A percentile compares a stretch with the other conserved stretches of the same genome.
phyloP scores from a whole-genome alignment of 441 rosid genomes.

The Geranium incanum region DNA sequence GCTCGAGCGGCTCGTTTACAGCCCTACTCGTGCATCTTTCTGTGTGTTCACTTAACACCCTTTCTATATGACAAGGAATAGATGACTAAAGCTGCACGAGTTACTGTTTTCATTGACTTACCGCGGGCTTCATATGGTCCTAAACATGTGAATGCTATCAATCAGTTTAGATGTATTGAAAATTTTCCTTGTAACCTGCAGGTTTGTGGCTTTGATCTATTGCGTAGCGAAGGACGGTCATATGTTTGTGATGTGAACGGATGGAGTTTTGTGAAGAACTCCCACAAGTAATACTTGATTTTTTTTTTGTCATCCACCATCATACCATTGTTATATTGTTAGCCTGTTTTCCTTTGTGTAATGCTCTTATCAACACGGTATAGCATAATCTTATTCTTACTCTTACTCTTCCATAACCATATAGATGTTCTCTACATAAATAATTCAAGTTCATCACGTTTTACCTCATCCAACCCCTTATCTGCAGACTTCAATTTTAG shows the following conservation, averaged over 20 bases:
- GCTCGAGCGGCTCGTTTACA: too few species aligned
- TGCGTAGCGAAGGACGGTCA: conserved; percentile 93
- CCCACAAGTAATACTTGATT: conserved; percentile 63
- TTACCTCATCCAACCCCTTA: neutral
- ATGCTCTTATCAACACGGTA: neutral
- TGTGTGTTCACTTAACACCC: neutral
- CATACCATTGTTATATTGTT: neutral
- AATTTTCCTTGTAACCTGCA: conserved; percentile 26
- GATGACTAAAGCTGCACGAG: neutral
- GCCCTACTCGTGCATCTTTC: neutral
- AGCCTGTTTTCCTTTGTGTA: neutral
- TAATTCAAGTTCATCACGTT: neutral
- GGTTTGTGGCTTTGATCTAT: conserved; percentile 99
- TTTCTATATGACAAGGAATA: neutral
- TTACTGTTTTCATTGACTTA: neutral
- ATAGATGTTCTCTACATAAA: neutral
- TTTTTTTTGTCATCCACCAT: neutral
- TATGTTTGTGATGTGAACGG: conserved; percentile 99
- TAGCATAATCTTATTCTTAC: neutral
- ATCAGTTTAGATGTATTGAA: neutral
- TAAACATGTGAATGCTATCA: neutral
- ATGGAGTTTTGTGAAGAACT: conserved; percentile 99
- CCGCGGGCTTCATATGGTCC: neutral
- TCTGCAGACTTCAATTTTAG: neutral
- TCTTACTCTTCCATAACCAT: neutral